Base-by-base conservation (phyloP, 23 red algal species). In the Pyropia haitanensis region DNA sequence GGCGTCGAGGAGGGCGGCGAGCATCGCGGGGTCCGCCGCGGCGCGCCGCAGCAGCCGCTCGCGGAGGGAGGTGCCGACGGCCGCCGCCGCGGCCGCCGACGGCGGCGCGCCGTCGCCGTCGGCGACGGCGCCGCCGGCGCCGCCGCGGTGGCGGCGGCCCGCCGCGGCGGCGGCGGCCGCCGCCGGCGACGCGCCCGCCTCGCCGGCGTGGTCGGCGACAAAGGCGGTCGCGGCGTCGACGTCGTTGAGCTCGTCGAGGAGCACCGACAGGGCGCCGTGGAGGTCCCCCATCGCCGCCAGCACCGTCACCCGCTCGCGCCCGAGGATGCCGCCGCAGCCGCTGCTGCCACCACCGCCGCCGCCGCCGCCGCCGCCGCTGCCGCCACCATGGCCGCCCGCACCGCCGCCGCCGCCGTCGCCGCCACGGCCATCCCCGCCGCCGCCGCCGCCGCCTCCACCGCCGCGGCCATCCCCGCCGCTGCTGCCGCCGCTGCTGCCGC, bases 201-300 rank as follows among this genome's bases (percentile, higher is more conserved):
- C 39, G 5, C 39, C 39, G 13, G 8, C 39, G 51, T 82, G 87
- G 51, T 91, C 87, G 51, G 78, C 72, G 7, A 72, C 78, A 82
- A 91, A 91, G 53, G 72, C 75, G 53, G 80, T 91, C 3, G 88
- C 88, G 27, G 68, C 78, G 56, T 63, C 59, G 50, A 81, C 81
- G 51, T 93, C 79, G 64, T 68, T 69, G 49, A 85, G 80, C 67
- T 93, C 88, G 54, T 63, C 56, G n/a, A 93, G 78, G 34, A 93
- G 68, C 25, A 93, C 77, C 71, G 82, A 77, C 77, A 93, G 75
- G 17, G 78, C 79, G 27, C 77, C 67, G 59, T 75, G 70, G 23
- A 93, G 54, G 33, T 93, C 79, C 5, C 88, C 88, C 88, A 93
- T 93, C n/a, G 57, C 54, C 18, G 74, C 74, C 2, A 93, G 33